phyloP scores from a whole-genome alignment of 768 basidiomycete species.

The Podaxis sp. region DNA sequence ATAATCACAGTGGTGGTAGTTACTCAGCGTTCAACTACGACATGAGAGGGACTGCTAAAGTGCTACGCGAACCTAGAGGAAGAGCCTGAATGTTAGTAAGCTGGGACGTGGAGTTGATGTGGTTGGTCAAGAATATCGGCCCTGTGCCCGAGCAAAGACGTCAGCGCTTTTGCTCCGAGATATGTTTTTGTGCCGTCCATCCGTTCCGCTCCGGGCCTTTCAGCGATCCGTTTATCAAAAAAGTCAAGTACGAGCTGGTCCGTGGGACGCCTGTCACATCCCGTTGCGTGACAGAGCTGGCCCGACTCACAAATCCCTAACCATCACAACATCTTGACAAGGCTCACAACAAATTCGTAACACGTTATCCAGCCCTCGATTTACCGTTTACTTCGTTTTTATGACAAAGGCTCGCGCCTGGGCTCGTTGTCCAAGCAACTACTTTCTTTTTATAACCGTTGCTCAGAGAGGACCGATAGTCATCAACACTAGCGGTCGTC shows the following conservation, averaged over 20 bases:
- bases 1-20: not conserved
- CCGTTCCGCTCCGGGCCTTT: slow-evolving; percentile 13
- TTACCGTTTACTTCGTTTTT: not conserved
- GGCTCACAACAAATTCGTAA: not conserved
- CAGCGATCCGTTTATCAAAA: slow-evolving; percentile 12
- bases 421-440: too few relatives aligned
- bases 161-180: not conserved
- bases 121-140: not conserved
- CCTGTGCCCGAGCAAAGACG: slow-evolving; percentile 1
- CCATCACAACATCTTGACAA: not conserved
- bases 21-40: not conserved
- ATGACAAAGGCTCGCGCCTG: not conserved
- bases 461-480: too few relatives aligned
- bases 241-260: slow-evolving; percentile 8
- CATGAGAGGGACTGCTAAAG: not conserved
- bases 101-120: not conserved
- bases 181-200: not conserved
- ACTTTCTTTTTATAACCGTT: too few relatives aligned
- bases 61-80: not conserved
- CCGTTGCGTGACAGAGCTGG: slow-evolving; percentile 5
- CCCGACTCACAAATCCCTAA: slow-evolving; percentile 5
- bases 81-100: not conserved
- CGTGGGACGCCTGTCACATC: not conserved
- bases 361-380: not conserved
- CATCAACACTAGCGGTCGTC: not conserved